phyloP scores from a whole-genome alignment of 1,139 yeast species.

The Candida frijolesensis region DNA sequence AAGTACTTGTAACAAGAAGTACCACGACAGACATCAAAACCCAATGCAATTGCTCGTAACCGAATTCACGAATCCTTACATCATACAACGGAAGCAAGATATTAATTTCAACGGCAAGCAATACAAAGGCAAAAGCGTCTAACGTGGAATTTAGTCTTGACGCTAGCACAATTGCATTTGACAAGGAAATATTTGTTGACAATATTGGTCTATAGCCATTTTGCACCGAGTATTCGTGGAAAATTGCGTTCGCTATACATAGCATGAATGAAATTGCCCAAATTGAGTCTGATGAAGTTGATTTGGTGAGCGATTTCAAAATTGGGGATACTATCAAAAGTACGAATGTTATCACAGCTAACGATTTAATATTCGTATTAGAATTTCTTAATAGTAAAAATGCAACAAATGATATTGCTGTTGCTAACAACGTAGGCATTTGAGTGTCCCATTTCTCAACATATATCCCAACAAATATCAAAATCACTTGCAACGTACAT shows the following conservation, averaged over 20 bases:
- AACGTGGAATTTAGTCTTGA: conserved; percentile 75
- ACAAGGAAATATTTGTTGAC: conserved; percentile 79
- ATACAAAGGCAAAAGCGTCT: conserved; percentile 79
- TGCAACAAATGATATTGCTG: conserved; percentile 28
- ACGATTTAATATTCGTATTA: conserved; percentile 50
- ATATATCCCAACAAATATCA: conserved; percentile 64
- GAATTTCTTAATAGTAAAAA: conserved; percentile 17
- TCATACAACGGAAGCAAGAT: conserved; percentile 75
- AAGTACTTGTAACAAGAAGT: neutral
- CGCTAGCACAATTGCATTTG: conserved; percentile 88
- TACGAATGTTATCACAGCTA: conserved; percentile 66
- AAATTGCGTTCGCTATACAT: conserved; percentile 63
- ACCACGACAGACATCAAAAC: neutral
- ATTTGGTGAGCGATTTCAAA: conserved; percentile 79
- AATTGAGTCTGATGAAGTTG: conserved; percentile 91
- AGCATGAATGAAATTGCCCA: conserved; percentile 91
- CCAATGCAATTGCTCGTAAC: conserved; percentile 28
- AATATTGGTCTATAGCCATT: conserved; percentile 57
- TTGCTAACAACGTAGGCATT: conserved; percentile 33
- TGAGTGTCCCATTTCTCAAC: conserved; percentile 46
- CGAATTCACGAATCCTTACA: conserved; percentile 51
- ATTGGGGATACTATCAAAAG: conserved; percentile 85
- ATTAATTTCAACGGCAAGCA: conserved; percentile 70
- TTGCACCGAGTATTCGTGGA: conserved; percentile 65
- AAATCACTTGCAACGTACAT: conserved; percentile 57